A percentile compares a stretch with the other conserved stretches of the same genome.
Evolutionary conservation across 176 grass and related monocot species (phyloP).

Genomic region (Luzula sylvatica): DNA sequence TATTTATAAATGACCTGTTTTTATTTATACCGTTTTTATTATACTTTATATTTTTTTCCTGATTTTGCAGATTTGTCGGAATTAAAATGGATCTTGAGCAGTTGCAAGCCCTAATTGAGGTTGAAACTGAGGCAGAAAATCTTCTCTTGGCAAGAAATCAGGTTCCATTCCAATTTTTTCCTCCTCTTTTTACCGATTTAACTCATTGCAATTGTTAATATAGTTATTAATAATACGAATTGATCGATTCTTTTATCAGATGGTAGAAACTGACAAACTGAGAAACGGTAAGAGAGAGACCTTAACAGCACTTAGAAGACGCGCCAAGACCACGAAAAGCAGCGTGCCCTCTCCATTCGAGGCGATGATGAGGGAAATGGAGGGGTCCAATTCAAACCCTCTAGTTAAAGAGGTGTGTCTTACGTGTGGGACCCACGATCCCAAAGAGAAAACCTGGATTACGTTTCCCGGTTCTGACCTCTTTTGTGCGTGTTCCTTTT

Average conservation of each 20-base stretch:
- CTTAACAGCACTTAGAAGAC: slow-evolving; percentile 57
- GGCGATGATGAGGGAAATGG: slow-evolving; percentile 71
- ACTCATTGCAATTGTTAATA: too few species aligned
- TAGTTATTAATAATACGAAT: too few species aligned
- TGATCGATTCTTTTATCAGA: too few species aligned
- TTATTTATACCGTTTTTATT: too few species aligned
- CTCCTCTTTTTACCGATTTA: too few species aligned
- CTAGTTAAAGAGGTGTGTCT: slow-evolving; percentile 77
- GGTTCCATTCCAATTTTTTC: slow-evolving; percentile 34
- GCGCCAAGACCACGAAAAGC: slow-evolving; percentile 62
- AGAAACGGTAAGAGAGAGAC: slow-evolving; percentile 67
- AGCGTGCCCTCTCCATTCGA: slow-evolving; percentile 72
- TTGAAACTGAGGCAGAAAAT: slow-evolving; percentile 70
- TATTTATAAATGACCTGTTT: too few species aligned
- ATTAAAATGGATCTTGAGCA: slow-evolving; percentile 52
- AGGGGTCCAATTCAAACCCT: slow-evolving; percentile 37
- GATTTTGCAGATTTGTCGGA: too few species aligned
- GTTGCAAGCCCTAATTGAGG: slow-evolving; percentile 53
- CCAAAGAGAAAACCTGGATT: slow-evolving; percentile 63
- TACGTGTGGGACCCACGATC: slow-evolving; percentile 57
- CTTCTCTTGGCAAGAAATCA: slow-evolving; percentile 82
- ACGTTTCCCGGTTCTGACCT: slow-evolving; percentile 79
- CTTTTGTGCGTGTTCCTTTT: slow-evolving; percentile 70
- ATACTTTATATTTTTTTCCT: too few species aligned
- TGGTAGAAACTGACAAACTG: slow-evolving; percentile 52